A percentile compares a stretch with the other conserved stretches of the same genome.
These are phyloP conservation scores for Suhomyces bribrorum DNA, from an alignment of 1,139 yeast genomes.

Conservation along the genomic window DNA sequence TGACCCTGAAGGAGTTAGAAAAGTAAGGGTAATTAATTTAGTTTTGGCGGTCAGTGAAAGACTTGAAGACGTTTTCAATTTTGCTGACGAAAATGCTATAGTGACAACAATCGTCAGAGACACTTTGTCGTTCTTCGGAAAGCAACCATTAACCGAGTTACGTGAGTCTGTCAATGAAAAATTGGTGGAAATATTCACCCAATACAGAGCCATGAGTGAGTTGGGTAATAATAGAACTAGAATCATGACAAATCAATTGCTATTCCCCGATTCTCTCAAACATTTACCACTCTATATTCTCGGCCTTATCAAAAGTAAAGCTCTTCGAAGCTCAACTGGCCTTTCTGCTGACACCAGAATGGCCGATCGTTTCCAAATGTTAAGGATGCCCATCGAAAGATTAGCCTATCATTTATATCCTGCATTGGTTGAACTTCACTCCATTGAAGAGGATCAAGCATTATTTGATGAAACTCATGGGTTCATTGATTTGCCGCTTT, in stretches of 20 bases:
- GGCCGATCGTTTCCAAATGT: slow-evolving; percentile 55
- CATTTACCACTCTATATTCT: slow-evolving; percentile 70
- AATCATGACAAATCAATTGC: slow-evolving; percentile 61
- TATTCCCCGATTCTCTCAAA: slow-evolving; percentile 80
- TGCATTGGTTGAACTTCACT: slow-evolving; percentile 72
- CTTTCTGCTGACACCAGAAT: slow-evolving; percentile 59
- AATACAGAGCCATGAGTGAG: slow-evolving; percentile 63
- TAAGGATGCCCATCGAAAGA: slow-evolving; percentile 57
- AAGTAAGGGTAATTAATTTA: slow-evolving; percentile 80
- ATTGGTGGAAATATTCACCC: slow-evolving; percentile 71
- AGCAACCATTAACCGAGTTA: slow-evolving; percentile 60
- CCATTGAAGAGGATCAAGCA: slow-evolving; percentile 58
- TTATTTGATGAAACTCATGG: slow-evolving; percentile 44
- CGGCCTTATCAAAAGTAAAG: slow-evolving; percentile 66
- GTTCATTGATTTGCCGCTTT: slow-evolving; percentile 53
- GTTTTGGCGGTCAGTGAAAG: slow-evolving; percentile 82
- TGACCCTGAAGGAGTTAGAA: slow-evolving; percentile 69
- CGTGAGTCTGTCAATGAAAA: slow-evolving; percentile 65
- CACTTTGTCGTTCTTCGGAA: slow-evolving; percentile 60
- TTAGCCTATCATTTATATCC: slow-evolving; percentile 77
- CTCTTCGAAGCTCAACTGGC: slow-evolving; percentile 55
- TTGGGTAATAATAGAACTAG: slow-evolving; percentile 50
- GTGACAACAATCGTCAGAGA: slow-evolving; percentile 74
- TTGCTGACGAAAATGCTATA: slow-evolving; percentile 83
- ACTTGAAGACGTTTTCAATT: slow-evolving; percentile 71